Conservation (phyloP, 2,329 filamentous ascomycete genomes). For the Pseudogymnoascus sp. region DNA sequence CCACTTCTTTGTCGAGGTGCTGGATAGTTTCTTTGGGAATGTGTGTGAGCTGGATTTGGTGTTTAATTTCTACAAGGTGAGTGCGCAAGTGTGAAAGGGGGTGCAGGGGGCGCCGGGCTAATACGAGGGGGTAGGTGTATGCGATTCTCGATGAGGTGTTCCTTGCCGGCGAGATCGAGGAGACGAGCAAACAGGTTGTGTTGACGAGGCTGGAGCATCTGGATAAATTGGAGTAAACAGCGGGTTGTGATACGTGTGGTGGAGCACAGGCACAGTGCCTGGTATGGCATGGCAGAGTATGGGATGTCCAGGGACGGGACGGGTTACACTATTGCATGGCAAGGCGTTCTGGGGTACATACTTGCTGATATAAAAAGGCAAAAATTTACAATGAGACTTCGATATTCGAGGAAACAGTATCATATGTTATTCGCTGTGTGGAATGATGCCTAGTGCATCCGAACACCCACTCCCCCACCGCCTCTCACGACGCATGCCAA, state of each 20-base stretch:
- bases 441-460: not conserved
- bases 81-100: slow-evolving; percentile 10
- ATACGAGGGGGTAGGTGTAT: slow-evolving; percentile 57
- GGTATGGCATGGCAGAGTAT: not conserved
- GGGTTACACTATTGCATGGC: slow-evolving; percentile 10
- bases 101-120: slow-evolving; percentile 3
- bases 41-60: slow-evolving; percentile 94
- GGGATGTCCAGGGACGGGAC: not conserved
- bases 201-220: slow-evolving; percentile 88
- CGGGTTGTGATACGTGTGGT: not conserved
- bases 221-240: slow-evolving; percentile 75
- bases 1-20: slow-evolving; percentile 98
- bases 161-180: slow-evolving; percentile 92
- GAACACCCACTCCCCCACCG: not conserved
- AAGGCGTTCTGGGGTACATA: slow-evolving; percentile 9
- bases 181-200: slow-evolving; percentile 97
- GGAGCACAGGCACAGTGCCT: not conserved
- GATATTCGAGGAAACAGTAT: not conserved
- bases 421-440: not conserved
- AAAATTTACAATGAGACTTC: not conserved
- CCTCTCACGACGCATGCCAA: not conserved
- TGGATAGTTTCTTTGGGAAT: slow-evolving; percentile 98
- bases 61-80: slow-evolving; percentile 65
- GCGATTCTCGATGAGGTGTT: slow-evolving; percentile 98
- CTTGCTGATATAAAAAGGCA: not conserved